A percentile compares a stretch with the other conserved stretches of the same genome.
phyloP scores from a whole-genome alignment of 2,329 filamentous ascomycete species.

The Colletotrichum aenigma region DNA sequence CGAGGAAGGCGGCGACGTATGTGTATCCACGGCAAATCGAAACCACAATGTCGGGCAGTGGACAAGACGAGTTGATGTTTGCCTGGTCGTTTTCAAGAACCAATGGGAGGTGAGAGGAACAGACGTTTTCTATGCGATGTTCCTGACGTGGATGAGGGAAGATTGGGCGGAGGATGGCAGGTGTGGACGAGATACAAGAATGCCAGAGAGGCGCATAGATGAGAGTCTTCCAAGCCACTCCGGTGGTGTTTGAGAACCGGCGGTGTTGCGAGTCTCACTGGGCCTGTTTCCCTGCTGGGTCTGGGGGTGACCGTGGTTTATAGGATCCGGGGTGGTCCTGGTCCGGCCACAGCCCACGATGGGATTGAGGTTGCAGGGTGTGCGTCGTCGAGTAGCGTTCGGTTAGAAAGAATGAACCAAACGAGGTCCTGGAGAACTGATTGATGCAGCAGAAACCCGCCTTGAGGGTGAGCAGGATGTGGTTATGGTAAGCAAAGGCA shows the following conservation, averaged over 20 bases:
- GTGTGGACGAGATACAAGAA: neutral
- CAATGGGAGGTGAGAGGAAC: neutral
- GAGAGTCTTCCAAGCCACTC: constrained; percentile 22
- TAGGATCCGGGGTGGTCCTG: constrained; percentile 4
- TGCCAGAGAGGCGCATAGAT: neutral
- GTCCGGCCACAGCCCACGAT: constrained; percentile 1
- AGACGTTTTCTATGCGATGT: neutral
- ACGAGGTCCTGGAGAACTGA: neutral
- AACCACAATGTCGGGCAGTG: neutral
- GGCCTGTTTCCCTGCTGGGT: constrained; percentile 15
- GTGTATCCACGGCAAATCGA: neutral
- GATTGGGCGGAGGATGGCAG: neutral
- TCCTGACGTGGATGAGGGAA: neutral
- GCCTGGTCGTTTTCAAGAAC: neutral
- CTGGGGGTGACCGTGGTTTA: constrained; percentile 14
- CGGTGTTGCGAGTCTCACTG: constrained; percentile 14
- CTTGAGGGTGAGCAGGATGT: neutral
- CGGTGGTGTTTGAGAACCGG: constrained; percentile 18
- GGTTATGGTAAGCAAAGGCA: neutral
- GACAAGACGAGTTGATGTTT: neutral
- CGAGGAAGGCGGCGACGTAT: neutral
- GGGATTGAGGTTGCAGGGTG: constrained; percentile 1
- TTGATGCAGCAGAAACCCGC: neutral
- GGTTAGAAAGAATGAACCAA: neutral
- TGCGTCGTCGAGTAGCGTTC: neutral